These are phyloP conservation scores for Pyracantha coccinea DNA, from an alignment of 331 rosid species.

Conservation along the genomic window DNA sequence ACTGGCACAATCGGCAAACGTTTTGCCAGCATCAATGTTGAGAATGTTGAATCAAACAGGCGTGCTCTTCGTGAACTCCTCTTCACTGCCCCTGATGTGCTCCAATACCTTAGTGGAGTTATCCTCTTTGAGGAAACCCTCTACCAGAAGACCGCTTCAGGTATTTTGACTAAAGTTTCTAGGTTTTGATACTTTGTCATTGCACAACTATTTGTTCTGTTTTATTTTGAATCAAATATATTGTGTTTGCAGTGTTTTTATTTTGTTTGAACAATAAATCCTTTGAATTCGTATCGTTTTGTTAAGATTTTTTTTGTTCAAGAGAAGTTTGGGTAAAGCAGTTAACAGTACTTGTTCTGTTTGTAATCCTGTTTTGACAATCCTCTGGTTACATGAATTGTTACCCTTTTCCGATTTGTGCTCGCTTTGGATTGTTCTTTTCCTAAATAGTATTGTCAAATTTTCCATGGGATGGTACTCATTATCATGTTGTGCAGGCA, in stretches of 20 bases:
- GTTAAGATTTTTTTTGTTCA: not conserved
- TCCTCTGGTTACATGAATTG: not conserved
- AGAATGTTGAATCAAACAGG: constrained; percentile 65
- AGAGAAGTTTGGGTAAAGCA: not conserved
- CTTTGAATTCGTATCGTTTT: not conserved
- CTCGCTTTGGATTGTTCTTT: not conserved
- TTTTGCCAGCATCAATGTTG: constrained; percentile 69
- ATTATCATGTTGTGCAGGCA: constrained; percentile 16
- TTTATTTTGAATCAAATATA: not conserved
- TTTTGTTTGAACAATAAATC: not conserved
- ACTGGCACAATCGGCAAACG: constrained; percentile 98
- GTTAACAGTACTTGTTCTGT: not conserved
- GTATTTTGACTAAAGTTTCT: constrained; percentile 12
- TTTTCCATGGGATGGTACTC: not conserved
- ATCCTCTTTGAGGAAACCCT: constrained; percentile 93
- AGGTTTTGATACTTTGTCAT: not conserved
- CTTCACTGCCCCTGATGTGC: constrained; percentile 73
- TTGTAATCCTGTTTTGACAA: not conserved
- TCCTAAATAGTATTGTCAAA: not conserved
- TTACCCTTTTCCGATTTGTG: not conserved
- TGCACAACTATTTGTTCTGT: not conserved
- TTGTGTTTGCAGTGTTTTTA: too few relatives aligned
- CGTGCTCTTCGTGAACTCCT: constrained; percentile 82
- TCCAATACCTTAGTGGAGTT: constrained; percentile 67
- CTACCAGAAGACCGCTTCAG: constrained; percentile 71